Evolutionary conservation across 805 yeast genomes (phyloP).

Genomic region (Citeromyces matritensis): DNA sequence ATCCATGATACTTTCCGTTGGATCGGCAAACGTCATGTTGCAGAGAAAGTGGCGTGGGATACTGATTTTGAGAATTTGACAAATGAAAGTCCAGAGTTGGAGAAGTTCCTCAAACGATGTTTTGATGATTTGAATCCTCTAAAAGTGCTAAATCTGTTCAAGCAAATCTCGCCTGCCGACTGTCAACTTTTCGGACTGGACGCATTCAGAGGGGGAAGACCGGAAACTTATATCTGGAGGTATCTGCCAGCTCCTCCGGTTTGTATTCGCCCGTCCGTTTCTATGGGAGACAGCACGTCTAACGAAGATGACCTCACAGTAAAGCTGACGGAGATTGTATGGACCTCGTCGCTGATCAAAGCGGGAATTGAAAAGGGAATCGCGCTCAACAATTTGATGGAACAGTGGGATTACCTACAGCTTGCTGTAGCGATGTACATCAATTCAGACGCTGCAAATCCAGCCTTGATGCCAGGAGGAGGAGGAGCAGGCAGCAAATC

Average conservation of each 20-base stretch:
- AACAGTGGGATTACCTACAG: slow-evolving; percentile 97
- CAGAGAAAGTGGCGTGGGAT: slow-evolving; percentile 80
- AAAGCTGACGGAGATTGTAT: slow-evolving; percentile 88
- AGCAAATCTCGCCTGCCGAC: slow-evolving; percentile 72
- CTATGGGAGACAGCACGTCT: slow-evolving; percentile 81
- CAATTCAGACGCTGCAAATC: slow-evolving; percentile 85
- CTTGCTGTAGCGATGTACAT: slow-evolving; percentile 94
- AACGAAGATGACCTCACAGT: slow-evolving; percentile 97
- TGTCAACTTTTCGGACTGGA: slow-evolving; percentile 90
- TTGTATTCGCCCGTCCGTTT: slow-evolving; percentile 93
- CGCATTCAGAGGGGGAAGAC: slow-evolving; percentile 77
- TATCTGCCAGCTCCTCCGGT: slow-evolving; percentile 98
- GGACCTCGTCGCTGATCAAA: slow-evolving; percentile 88
- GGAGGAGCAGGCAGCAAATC: slow-evolving; percentile 30
- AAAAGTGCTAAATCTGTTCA: slow-evolving; percentile 75
- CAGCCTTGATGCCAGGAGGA: slow-evolving; percentile 60
- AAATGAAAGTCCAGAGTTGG: slow-evolving; percentile 72
- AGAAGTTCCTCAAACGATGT: slow-evolving; percentile 72
- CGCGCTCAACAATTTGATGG: slow-evolving; percentile 86
- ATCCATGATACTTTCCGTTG: slow-evolving; percentile 93
- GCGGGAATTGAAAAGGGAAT: slow-evolving; percentile 95
- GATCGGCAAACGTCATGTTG: slow-evolving; percentile 80
- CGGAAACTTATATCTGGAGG: slow-evolving; percentile 94
- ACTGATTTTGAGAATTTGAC: slow-evolving; percentile 69
- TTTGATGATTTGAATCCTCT: slow-evolving; percentile 91